Evolutionary conservation across 805 yeast genomes (phyloP).

Genomic region (Clavispora vitiphila): DNA sequence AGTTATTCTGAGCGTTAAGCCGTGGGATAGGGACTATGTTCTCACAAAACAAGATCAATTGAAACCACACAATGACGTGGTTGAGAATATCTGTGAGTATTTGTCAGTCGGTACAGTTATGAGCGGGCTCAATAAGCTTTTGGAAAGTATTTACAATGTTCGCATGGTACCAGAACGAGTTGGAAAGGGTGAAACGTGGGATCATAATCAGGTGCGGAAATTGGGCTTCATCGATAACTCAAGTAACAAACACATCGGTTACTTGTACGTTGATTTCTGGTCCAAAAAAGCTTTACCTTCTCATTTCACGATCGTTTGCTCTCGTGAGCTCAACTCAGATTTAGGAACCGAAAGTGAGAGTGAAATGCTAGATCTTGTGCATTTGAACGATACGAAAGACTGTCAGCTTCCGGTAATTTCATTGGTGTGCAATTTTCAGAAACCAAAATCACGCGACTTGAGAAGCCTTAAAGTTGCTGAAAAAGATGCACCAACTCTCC

Average conservation of each 20-base stretch:
- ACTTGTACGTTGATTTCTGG: conserved; percentile 83
- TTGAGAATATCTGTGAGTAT: conserved; percentile 55
- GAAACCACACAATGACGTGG: conserved; percentile 22
- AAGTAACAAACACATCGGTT: conserved; percentile 56
- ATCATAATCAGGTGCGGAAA: conserved; percentile 68
- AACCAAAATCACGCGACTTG: conserved; percentile 16
- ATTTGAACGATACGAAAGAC: conserved; percentile 40
- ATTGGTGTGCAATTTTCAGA: conserved; percentile 75
- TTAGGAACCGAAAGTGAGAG: conserved; percentile 25
- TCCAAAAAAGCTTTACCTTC: conserved; percentile 81
- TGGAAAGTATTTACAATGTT: conserved; percentile 71
- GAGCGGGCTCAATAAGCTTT: conserved; percentile 72
- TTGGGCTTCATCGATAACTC: conserved; percentile 65
- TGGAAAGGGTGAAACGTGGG: conserved; percentile 80
- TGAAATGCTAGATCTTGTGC: conserved; percentile 22
- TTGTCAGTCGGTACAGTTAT: conserved; percentile 84
- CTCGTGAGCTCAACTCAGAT: conserved; percentile 62
- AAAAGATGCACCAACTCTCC: conserved; percentile 42
- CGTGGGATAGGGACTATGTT: conserved; percentile 88
- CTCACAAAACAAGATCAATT: conserved; percentile 15
- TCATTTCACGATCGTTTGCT: conserved; percentile 92
- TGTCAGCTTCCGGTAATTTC: conserved; percentile 89
- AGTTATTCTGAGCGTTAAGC: conserved; percentile 49
- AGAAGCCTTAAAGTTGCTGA: conserved; percentile 24
- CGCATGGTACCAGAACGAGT: conserved; percentile 63